phyloP scores from a whole-genome alignment of 495 filamentous ascomycete species.

The Penicillium maclennaniae region DNA sequence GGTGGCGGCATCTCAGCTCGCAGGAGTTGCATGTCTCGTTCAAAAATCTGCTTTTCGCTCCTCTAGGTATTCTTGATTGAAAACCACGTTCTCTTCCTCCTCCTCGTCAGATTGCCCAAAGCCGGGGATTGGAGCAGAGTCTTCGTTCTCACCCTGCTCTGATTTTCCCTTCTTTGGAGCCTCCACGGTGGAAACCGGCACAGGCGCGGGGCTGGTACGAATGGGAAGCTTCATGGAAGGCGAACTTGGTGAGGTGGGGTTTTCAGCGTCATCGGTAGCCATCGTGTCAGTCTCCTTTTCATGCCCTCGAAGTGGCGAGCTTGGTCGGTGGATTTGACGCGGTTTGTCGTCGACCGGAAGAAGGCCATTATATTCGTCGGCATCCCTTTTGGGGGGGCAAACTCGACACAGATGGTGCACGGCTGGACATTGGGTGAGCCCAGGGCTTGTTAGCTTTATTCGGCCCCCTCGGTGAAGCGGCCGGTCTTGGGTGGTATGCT shows the following conservation, averaged over 20 bases:
- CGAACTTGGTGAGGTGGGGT: conserved; percentile 5
- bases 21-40: conserved; percentile 43
- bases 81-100: conserved; percentile 43
- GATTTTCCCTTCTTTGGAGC: not conserved
- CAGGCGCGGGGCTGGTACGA: conserved; percentile 10
- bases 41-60: conserved; percentile 46
- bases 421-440: conserved; percentile 51
- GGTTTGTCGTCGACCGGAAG: conserved; percentile 19
- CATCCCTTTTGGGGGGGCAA: conserved; percentile 35
- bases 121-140: conserved; percentile 25
- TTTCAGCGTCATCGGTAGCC: not conserved
- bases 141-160: conserved; percentile 3
- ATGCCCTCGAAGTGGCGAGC: conserved; percentile 3
- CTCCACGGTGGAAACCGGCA: conserved; percentile 3
- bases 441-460: conserved; percentile 54
- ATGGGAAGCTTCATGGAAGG: conserved; percentile 18
- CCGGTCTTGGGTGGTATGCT: conserved; percentile 42
- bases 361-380: conserved; percentile 40
- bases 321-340: conserved; percentile 12
- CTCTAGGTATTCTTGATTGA: conserved; percentile 50
- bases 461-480: conserved; percentile 28
- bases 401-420: conserved; percentile 27
- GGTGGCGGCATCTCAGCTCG: conserved; percentile 43
- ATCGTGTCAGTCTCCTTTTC: conserved; percentile 3
- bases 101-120: conserved; percentile 39